Percentiles rank a stretch among this genome's conserved stretches.
These are phyloP conservation scores for Lactarius hengduanensis DNA, from an alignment of 768 basidiomycete species.

Conservation along the genomic window DNA sequence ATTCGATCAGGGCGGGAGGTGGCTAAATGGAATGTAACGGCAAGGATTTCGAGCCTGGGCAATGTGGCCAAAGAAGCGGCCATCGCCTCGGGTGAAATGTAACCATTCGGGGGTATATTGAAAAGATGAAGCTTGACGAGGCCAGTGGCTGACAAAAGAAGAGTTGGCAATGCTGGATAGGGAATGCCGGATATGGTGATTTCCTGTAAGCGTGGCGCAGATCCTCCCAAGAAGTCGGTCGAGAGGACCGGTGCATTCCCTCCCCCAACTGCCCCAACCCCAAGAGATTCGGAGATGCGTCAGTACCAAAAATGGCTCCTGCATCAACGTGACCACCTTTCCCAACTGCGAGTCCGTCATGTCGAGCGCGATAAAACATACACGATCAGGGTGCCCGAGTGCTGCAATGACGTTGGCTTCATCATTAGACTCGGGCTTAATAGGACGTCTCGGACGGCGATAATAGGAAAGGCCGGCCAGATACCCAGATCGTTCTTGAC, in stretches of 20 bases:
- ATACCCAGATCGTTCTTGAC: too few relatives aligned
- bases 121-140: too few relatives aligned
- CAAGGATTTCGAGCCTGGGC: not conserved
- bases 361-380: too few relatives aligned
- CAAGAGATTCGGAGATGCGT: conserved; percentile 43
- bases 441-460: too few relatives aligned
- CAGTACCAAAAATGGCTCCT: not conserved
- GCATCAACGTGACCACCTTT: not conserved
- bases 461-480: too few relatives aligned
- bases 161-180: too few relatives aligned
- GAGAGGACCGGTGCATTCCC: too few relatives aligned
- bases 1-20: not conserved
- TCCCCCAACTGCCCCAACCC: not conserved
- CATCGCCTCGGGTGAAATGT: not conserved
- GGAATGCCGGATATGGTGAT: conserved; percentile 32
- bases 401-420: not conserved
- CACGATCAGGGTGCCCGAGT: not conserved
- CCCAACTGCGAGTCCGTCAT: too few relatives aligned
- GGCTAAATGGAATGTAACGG: not conserved
- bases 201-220: conserved; percentile 85
- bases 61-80: not conserved
- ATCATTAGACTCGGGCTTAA: not conserved
- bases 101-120: too few relatives aligned
- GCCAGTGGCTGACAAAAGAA: too few relatives aligned
- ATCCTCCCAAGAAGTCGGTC: not conserved